Evolutionary conservation across 176 grass and related monocot species (phyloP), one percentile per base, ranked within the genome.

Genomic region (Alopecurus myosuroides): DNA sequence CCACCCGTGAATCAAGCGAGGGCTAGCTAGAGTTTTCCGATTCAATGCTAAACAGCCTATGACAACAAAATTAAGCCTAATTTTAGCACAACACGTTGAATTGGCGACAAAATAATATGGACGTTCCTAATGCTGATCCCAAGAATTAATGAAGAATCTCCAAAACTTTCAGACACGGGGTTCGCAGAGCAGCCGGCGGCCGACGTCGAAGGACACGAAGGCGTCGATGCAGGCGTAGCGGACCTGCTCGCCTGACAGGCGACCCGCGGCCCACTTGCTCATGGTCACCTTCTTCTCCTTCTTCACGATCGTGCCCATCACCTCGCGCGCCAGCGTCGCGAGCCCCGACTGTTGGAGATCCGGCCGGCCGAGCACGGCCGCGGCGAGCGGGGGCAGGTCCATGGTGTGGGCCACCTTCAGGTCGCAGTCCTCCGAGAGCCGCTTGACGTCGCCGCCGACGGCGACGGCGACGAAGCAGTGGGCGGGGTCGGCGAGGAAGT

Each of bases 161-260:
- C 44, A 14, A 45, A 45, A 45, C 12, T 45, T 45, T 12, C 34
- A 45, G 3, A 0, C 60, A 63, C 28, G 28, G 28, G 28, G 28
- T 17, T 30, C 1, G 58, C 58, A 63, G 39, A 72, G 69, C 39
- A 45, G 69, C 12, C 12, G 69, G 1, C 39, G 68, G 39, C 39
- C 68, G n/a, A 92, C 65, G 63, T 91, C 92, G 80, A 85, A 97
- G 13, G 92, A 94, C 13, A 80, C 49, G 71, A 86, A 97, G 1
- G 92, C 84, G 69, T 94, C 84, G 22, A 76, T 70, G 80, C 81
- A 84, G 10, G 95, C 90, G 42, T 97, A 94, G 6, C 4, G 1
- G n/a, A 91, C 90, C 81, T 97, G 92, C 26, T 83, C 53, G 42
- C 0, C 0, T 0, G 78, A 73, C 26, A 97, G 92, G 37, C 8